phyloP scores from a whole-genome alignment of 345 rosid genomes.

The Pistacia vera region DNA sequence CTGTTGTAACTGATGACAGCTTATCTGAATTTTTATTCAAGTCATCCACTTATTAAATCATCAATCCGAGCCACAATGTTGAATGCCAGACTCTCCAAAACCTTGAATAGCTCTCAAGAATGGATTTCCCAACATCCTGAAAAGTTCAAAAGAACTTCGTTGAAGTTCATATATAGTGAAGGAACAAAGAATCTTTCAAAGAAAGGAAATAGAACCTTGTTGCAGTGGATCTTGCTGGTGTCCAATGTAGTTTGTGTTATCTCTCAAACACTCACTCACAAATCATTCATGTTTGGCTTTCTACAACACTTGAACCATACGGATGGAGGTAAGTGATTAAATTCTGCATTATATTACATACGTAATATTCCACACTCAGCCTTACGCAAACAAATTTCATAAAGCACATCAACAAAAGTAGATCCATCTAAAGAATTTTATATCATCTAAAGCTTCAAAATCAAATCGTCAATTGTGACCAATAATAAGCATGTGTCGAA shows the following conservation, averaged over 20 bases:
- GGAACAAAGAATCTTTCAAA: not conserved
- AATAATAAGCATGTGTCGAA: too few species aligned
- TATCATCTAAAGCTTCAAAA: too few species aligned
- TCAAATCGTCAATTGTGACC: too few species aligned
- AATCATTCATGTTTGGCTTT: too few species aligned
- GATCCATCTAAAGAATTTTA: too few species aligned
- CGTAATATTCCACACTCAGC: too few species aligned
- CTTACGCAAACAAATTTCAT: too few species aligned
- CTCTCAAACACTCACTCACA: too few species aligned
- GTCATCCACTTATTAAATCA: constrained; percentile 89
- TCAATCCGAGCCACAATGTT: constrained; percentile 86
- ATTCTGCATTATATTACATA: too few species aligned
- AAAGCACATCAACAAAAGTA: too few species aligned
- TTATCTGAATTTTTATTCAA: constrained; percentile 75
- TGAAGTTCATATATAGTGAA: not conserved
- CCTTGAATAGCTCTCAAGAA: constrained; percentile 97
- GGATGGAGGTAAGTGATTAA: too few species aligned
- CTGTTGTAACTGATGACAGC: constrained; percentile 54
- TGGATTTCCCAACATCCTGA: constrained; percentile 95
- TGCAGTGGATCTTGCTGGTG: constrained; percentile 89
- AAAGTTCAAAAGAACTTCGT: constrained; percentile 12
- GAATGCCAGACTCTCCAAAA: constrained; percentile 85
- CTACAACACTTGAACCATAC: too few species aligned
- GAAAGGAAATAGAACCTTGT: constrained; percentile 57
- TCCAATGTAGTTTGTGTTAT: constrained; percentile 85